Conservation (phyloP, 148 eudicot species). For the Diospyros lotus region DNA sequence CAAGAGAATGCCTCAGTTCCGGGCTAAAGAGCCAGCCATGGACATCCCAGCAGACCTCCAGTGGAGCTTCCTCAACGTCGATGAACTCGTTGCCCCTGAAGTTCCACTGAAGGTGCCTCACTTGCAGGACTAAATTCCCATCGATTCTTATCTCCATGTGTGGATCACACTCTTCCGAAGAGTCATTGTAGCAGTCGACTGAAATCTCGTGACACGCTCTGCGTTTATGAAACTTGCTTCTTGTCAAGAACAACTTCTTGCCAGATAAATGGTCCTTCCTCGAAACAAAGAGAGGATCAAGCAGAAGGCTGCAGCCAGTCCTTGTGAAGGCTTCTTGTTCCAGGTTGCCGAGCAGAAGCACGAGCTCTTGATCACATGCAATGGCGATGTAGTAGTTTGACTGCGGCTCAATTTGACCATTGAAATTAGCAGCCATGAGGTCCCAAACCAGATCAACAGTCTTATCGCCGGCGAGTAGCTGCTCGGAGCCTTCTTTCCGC, state of each 20-base stretch:
- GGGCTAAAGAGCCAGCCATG: too few relatives aligned
- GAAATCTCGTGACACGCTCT: slow-evolving; percentile 54
- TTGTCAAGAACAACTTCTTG: slow-evolving; percentile 51
- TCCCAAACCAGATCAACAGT: slow-evolving; percentile 64
- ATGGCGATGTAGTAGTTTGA: slow-evolving; percentile 73
- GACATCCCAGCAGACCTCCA: too few relatives aligned
- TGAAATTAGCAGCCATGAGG: slow-evolving; percentile 59
- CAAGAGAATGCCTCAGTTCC: too few relatives aligned
- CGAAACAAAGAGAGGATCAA: slow-evolving; percentile 54
- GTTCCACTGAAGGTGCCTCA: too few relatives aligned
- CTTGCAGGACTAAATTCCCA: too few relatives aligned
- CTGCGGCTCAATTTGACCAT: slow-evolving; percentile 66
- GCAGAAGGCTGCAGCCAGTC: slow-evolving; percentile 64
- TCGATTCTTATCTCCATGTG: too few relatives aligned
- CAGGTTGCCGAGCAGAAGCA: slow-evolving; percentile 57
- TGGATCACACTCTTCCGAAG: too few relatives aligned
- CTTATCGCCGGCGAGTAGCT: slow-evolving; percentile 44
- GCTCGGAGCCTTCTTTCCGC: slow-evolving; percentile 67
- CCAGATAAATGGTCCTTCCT: slow-evolving; percentile 75
- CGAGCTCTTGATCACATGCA: slow-evolving; percentile 58
- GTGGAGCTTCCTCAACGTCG: too few relatives aligned
- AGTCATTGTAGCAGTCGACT: slow-evolving; percentile 9
- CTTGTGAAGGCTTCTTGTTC: slow-evolving; percentile 66
- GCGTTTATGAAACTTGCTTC: slow-evolving; percentile 52
- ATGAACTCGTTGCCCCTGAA: too few relatives aligned